Evolutionary conservation across 2,329 filamentous ascomycete genomes (phyloP), one percentile per base, ranked within the genome.

Genomic region (Sclerotinia sclerotiorum): DNA sequence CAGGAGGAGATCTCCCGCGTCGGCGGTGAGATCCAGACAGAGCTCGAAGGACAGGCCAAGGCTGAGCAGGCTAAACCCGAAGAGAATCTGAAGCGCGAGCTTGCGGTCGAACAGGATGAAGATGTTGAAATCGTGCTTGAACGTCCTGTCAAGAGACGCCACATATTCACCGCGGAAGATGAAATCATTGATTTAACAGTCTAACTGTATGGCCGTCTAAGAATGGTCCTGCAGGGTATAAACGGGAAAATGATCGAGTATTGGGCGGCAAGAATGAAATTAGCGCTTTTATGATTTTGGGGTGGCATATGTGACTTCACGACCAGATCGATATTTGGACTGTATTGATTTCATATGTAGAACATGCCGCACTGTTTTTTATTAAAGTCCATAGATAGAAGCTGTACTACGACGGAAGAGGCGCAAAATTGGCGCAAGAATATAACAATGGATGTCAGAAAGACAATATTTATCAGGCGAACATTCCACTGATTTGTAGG

Each of bases 61-160:
- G 5, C 51, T 44, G n/a, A 15, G n/a, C 32, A 57, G 8, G 10
- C 19, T 11, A 39, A 52, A 19, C 29, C 13, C 10, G 49, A 60
- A 6, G 42, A 39, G 32, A 55, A 49, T 24, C 42, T 61, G n/a
- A 69, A 62, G 32, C 65, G 57, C n/a, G 54, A 55, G 51, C 56
- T 46, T n/a, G 51, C 27, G 15, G 27, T 27, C 21, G 61, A 58
- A 21, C n/a, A 8, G 24, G 44, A 68, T 35, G 67, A 68, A 32
- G 67, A 68, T 17, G 13, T 48, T 39, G 52, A 68, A 42, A 10
- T 68, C 11, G 27, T 68, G 19, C 67, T 68, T 19, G 67, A 68
- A 52, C 52, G 67, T 29, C 67, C 67, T 8, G 67, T 68, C 6
- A 68, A 68, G 27, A 68, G 67, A 58, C 67, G 60, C 5, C 67